Evolutionary conservation across 192 early-diverging fungal genomes (phyloP).

Genomic region (Entrophospora sp.): DNA sequence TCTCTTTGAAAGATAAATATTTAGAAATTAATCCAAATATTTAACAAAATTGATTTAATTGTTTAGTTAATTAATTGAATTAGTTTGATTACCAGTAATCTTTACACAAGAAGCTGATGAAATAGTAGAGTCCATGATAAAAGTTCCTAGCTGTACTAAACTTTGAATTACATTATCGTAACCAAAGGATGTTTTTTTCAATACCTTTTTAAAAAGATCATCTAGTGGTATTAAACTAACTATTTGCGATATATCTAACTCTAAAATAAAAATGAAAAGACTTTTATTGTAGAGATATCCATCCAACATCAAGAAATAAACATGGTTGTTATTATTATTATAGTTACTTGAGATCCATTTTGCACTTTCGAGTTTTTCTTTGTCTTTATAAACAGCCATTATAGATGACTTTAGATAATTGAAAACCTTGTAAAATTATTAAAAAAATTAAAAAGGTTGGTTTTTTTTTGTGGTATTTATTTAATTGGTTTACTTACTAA

Average conservation of each 20-base stretch:
- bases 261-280: neutral
- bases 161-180: conserved; percentile 50
- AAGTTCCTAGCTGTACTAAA: conserved; percentile 37
- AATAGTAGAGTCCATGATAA: conserved; percentile 38
- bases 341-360: conserved; percentile 35
- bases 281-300: neutral
- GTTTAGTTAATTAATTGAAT: neutral
- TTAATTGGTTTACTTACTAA: conserved; percentile 27
- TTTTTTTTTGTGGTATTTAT: neutral
- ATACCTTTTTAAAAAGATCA: conserved; percentile 32
- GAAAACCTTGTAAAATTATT: conserved; percentile 21
- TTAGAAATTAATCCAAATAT: neutral
- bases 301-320: neutral
- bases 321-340: neutral
- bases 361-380: conserved; percentile 32
- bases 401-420: conserved; percentile 43
- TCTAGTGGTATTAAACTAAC: neutral
- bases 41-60: neutral
- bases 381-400: conserved; percentile 34
- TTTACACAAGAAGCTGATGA: conserved; percentile 22
- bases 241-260: conserved; percentile 1
- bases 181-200: conserved; percentile 37
- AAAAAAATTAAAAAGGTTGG: neutral
- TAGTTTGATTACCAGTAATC: neutral
- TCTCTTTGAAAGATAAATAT: neutral